Percentiles rank a stretch among this genome's conserved stretches.
These are phyloP conservation scores for Corymbia maculata DNA, from an alignment of 345 rosid genomes.

Conservation along the genomic window DNA sequence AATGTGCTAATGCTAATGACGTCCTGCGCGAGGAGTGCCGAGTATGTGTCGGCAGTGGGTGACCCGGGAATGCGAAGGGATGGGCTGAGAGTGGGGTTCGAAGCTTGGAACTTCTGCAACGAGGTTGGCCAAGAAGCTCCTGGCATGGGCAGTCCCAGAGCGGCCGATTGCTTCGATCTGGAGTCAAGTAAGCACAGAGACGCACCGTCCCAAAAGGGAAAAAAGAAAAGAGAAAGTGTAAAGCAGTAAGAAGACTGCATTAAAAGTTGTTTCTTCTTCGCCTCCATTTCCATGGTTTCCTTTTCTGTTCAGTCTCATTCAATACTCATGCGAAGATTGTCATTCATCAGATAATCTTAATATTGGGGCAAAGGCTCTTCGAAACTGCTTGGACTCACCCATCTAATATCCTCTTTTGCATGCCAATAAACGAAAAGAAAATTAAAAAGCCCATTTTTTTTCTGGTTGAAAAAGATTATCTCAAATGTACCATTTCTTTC, in stretches of 20 bases:
- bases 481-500: background rate
- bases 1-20: background rate
- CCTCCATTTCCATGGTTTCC: background rate
- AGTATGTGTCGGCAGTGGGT: conserved; percentile 47
- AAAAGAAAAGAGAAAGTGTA: background rate
- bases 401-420: background rate
- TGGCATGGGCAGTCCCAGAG: conserved; percentile 75
- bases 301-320: background rate
- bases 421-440: background rate
- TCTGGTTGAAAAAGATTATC: background rate
- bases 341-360: background rate
- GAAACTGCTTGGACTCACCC: background rate
- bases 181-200: conserved; percentile 11
- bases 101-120: conserved; percentile 95
- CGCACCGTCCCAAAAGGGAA: background rate
- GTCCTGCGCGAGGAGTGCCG: background rate
- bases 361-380: background rate
- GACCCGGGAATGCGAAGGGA: conserved; percentile 89
- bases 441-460: background rate
- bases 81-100: conserved; percentile 66
- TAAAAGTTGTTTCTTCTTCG: background rate
- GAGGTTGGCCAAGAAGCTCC: conserved; percentile 71
- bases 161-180: conserved; percentile 73
- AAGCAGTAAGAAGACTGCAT: background rate
- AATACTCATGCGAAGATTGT: background rate